Base-by-base conservation (phyloP, 2,329 filamentous ascomycete species). In the Dothiorella sarmentorum region DNA sequence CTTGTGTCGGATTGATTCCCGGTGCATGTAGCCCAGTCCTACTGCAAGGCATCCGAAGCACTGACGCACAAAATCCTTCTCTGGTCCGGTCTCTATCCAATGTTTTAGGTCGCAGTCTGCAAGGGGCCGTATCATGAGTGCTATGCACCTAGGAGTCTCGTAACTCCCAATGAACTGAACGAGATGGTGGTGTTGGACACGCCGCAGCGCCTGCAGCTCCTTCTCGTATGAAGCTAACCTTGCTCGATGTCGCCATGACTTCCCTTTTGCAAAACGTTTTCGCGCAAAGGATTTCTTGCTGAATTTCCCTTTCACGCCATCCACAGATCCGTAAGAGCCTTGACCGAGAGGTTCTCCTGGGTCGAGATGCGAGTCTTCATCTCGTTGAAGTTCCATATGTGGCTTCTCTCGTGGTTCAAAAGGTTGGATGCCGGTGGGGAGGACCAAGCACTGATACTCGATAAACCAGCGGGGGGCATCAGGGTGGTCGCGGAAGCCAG, bases 21-120 rank as follows among this genome's bases (percentile, higher is more conserved):
- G 45, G 52, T 71, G 69, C n/a, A 71, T 47, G 56, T 65, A 70
- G 17, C 62, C 47, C 7, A 70, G 61, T 27, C 63, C 65, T 18
- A 45, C 47, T 31, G 60, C 64, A n/a, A 72, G 61, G 40, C 69
- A 69, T 31, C 66, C 67, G 61, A 70, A 71, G 53, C 65, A 67
- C 11, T 59, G 63, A 31, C 63, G 58, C 13, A 66, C 42, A 18
- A 59, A 42, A 22, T 10, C 6, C 22, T 57, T 17, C 13, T 59
- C 56, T 10, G 60, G 24, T 7, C 9, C 22, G n/a, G 9, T 5
- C 15, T 5, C 18, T 24, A 40, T 7, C 47, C 31, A 56, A 29
- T 29, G 33, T 44, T 20, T 53, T 0, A 63, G 60, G 26, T 62
- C 56, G n/a, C 33, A 45, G 15, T 61, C 59, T 13, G 59, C 60